Evolutionary conservation across 2,329 filamentous ascomycete species (phyloP), one percentile per base, ranked within the genome.

Genomic region (Dactylellina leptospora): DNA sequence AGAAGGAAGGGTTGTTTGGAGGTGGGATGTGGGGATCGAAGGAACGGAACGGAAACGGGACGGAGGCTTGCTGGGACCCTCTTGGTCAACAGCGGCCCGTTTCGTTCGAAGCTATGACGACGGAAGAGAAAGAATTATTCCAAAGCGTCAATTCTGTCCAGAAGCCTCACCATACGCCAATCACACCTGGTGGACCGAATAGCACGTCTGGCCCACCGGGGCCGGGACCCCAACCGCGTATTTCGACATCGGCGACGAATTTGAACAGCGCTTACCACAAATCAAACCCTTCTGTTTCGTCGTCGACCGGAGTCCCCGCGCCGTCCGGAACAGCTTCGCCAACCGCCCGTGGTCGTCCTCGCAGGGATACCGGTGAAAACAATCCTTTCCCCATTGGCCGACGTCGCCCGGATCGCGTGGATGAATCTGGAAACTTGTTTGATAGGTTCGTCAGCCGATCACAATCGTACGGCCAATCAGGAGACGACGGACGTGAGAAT

Each of bases 291-390:
- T 76, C 77, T 54, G 79, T 96, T 90, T 83, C 90, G 74, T 97
- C 97, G 80, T 81, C 87, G 54, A 86, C 86, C 54, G 95, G 96
- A 8, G 38, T 85, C 48, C 93, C 89, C 79, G 89, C 87, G 23
- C 82, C 91, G 51, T 85, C 88, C 40, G 93, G 92, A 9, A 91
- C 92, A 1, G 89, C 88, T 6, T 86, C 85, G 25, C 82, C 87
- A 36, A 85, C 87, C 33, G 87, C 93, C 74, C 91, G 92, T 2
- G 86, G 87, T 23, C 88, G 87, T 33, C 88, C 93, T 76, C 91
- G 93, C 76, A 89, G 93, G 72, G 93, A 96, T 79, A 95, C 93
- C 0, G 81, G 82, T 9, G 90, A 92, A 76, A 85, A 84, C 81
- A 95, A 84, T 82, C 90, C 80, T 27, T 87, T 83, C 76, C 74